Percentiles rank a stretch among this genome's conserved stretches.
Conservation (phyloP, 179 eudicot species). For the Monotropa hypopitys region DNA sequence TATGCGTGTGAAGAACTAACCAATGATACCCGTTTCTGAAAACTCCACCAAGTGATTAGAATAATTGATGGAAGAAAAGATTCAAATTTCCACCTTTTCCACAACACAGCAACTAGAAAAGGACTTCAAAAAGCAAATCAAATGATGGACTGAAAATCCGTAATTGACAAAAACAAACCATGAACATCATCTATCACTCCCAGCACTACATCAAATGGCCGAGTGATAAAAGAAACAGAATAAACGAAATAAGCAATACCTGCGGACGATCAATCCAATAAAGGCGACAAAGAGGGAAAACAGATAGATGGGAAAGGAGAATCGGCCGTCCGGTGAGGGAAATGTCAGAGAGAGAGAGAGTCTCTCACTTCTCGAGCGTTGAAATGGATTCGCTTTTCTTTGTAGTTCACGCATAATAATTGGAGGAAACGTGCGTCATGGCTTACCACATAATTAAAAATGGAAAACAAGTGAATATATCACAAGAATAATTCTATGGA, state of each 20-base stretch:
- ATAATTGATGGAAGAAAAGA: neutral
- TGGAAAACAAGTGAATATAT: too few species aligned
- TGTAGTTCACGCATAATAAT: too few species aligned
- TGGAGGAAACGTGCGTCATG: too few species aligned
- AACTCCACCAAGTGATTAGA: neutral
- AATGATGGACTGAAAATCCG: neutral
- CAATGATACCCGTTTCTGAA: too few species aligned
- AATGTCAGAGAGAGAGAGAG: neutral
- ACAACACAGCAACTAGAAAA: neutral
- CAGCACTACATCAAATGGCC: neutral
- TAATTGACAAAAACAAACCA: neutral
- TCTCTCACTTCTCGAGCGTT: too few species aligned
- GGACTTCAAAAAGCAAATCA: neutral
- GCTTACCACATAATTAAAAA: too few species aligned
- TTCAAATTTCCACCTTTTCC: neutral
- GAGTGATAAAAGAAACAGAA: neutral
- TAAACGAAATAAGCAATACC: neutral
- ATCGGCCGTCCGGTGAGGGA: neutral
- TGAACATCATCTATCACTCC: neutral
- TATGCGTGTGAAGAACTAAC: too few species aligned
- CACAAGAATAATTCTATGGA: too few species aligned
- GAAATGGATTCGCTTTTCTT: too few species aligned
- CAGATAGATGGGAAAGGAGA: neutral
- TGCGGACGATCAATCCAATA: neutral
- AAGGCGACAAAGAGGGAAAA: neutral